Evolutionary conservation across 148 eudicot genomes (phyloP), one percentile per base, ranked within the genome.

Genomic region (Hydrangea macrophylla): DNA sequence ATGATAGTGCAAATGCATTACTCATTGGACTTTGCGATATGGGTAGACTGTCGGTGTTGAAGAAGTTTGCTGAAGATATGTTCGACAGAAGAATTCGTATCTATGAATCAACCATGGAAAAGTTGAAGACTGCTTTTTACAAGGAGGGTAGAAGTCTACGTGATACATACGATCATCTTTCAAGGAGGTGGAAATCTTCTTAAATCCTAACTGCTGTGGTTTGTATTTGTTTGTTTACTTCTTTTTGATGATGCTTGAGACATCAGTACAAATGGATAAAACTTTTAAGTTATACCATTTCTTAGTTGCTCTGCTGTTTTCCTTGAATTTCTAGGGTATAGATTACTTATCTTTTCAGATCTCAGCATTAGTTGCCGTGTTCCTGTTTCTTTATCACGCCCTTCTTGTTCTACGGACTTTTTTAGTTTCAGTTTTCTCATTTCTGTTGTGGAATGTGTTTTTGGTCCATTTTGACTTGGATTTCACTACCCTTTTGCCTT

Each of bases 61-160:
- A 71, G 72, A 80, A 87, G 82, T 83, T 50, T 80, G 85, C 82
- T 5, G 74, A 84, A 37, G 81, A 78, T 35, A 84, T 92, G 79
- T 71, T 92, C 54, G 92, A 84, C 59, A 79, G 72, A 73, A 80
- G 85, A 75, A 86, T 88, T 42, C 65, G 66, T n/a, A 84, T 92
- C 22, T 62, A 67, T 50, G 94, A 80, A 62, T 60, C 88, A n/a
- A 92, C 98, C 2, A 90, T 88, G 96, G 77, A 24, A 24, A 90
- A 80, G 70, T 48, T 90, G 85, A 81, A 73, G 72, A 75, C 36
- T 71, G 78, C 78, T 58, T 86, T 65, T 42, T 65, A 67, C 68
- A 84, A 74, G 78, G 80, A 79, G 61, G 75, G 92, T 65, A 72
- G 85, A 60, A 84, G 61, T 79, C 73, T 67, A 31, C 83, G 80